These are phyloP conservation scores for Arachis monticola DNA, from an alignment of 331 rosid genomes.

Conservation along the genomic window DNA sequence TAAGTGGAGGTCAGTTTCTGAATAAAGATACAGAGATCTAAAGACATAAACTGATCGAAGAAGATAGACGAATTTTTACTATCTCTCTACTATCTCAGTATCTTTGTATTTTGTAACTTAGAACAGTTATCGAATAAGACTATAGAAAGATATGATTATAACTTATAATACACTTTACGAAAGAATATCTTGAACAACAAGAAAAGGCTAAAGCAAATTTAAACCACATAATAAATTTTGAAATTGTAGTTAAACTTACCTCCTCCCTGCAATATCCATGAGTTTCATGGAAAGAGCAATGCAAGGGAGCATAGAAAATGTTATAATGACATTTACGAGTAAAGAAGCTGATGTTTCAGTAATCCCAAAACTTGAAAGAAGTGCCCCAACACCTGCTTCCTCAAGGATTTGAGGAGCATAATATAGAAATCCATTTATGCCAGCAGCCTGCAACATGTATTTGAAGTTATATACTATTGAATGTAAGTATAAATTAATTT, in stretches of 20 bases:
- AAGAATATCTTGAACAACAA: too few species aligned
- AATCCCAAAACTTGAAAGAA: conserved; percentile 56
- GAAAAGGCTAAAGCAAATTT: neutral
- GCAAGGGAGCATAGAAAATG: conserved; percentile 77
- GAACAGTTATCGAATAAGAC: too few species aligned
- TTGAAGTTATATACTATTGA: neutral
- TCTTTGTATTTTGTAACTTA: too few species aligned
- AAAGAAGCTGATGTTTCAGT: conserved; percentile 52
- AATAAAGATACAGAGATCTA: too few species aligned
- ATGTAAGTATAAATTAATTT: too few species aligned
- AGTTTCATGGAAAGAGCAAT: conserved; percentile 64
- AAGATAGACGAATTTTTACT: too few species aligned
- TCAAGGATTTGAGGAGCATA: conserved; percentile 71
- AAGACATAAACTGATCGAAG: too few species aligned
- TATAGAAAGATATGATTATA: too few species aligned
- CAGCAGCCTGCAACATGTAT: conserved; percentile 53
- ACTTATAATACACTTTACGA: too few species aligned
- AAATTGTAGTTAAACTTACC: conserved; percentile 44
- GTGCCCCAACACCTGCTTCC: conserved; percentile 57
- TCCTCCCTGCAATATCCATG: conserved; percentile 72
- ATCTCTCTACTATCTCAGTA: too few species aligned
- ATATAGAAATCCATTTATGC: conserved; percentile 72
- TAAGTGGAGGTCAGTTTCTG: too few species aligned
- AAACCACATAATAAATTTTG: neutral
- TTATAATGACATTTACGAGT: conserved; percentile 53